phyloP scores from a whole-genome alignment of 2,329 filamentous ascomycete genomes.

The Fusarium sp. region DNA sequence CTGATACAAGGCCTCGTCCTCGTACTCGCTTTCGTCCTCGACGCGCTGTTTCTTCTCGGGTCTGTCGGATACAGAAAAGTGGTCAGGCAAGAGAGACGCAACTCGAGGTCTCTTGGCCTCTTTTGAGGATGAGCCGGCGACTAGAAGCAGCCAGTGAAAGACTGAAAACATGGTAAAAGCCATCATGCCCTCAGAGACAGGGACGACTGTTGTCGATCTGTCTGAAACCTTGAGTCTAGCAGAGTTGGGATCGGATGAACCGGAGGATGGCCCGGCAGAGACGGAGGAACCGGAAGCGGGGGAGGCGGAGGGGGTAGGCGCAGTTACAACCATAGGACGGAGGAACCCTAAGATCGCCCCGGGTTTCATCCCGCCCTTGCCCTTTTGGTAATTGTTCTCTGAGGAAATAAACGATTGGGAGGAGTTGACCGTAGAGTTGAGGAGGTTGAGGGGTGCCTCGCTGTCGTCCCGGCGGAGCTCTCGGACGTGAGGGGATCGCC shows the following conservation, averaged over 20 bases:
- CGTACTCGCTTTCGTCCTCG: background rate
- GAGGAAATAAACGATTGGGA: background rate
- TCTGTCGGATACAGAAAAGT: background rate
- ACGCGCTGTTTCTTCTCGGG: background rate
- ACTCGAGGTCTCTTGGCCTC: background rate
- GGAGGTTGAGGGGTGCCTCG: background rate
- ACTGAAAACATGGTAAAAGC: background rate
- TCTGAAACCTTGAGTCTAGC: background rate
- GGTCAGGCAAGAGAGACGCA: background rate
- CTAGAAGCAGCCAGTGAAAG: background rate
- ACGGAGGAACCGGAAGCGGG: background rate
- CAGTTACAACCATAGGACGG: background rate
- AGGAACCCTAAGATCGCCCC: background rate
- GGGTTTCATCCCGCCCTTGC: background rate
- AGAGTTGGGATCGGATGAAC: background rate
- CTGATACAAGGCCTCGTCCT: too few species aligned
- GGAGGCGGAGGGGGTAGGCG: background rate
- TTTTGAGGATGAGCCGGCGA: background rate
- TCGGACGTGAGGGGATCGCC: background rate
- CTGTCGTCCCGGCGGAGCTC: background rate
- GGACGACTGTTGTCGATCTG: background rate
- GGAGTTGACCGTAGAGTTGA: background rate
- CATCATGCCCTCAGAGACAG: background rate
- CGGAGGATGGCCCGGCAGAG: background rate
- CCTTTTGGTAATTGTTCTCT: background rate